phyloP scores from a whole-genome alignment of 2,329 filamentous ascomycete genomes.

The Claviceps humidiphila region DNA sequence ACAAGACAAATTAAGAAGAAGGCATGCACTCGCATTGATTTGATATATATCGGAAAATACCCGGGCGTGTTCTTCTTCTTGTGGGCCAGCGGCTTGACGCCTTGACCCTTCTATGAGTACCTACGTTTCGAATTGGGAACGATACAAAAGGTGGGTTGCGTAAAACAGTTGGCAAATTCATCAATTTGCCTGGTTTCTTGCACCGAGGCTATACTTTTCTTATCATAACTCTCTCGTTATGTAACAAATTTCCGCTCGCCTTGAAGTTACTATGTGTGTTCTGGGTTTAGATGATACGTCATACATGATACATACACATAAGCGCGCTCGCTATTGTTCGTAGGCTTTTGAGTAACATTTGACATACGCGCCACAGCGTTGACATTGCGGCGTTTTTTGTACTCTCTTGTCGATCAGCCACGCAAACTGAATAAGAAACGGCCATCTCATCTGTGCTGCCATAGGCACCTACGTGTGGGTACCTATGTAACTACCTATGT shows the following conservation, averaged over 20 bases:
- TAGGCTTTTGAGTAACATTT: constrained; percentile 14
- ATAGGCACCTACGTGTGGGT: not conserved
- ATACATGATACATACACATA: constrained; percentile 19
- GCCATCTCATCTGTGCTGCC: not conserved
- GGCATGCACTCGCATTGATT: constrained; percentile 2
- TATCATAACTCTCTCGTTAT: not conserved
- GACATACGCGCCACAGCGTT: not conserved
- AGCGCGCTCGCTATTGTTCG: constrained; percentile 17
- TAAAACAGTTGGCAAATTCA: not conserved
- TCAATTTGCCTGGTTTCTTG: constrained; percentile 1
- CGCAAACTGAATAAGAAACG: constrained; percentile 4
- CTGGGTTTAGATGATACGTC: constrained; percentile 9
- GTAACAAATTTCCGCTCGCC: constrained; percentile 17
- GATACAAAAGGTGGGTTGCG: not conserved
- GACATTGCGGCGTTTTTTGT: constrained; percentile 10
- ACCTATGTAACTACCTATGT: too few relatives aligned
- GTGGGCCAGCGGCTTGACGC: constrained; percentile 6
- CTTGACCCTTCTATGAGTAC: not conserved
- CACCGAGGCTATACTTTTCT: not conserved
- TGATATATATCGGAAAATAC: constrained; percentile 8
- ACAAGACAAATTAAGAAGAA: constrained; percentile 15
- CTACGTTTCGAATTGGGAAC: not conserved
- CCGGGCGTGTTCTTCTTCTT: constrained; percentile 5
- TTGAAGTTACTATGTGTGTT: constrained; percentile 12
- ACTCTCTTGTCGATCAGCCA: constrained; percentile 19